Conservation (phyloP, 2,329 filamentous ascomycete species). For the Colletotrichum sp. region DNA sequence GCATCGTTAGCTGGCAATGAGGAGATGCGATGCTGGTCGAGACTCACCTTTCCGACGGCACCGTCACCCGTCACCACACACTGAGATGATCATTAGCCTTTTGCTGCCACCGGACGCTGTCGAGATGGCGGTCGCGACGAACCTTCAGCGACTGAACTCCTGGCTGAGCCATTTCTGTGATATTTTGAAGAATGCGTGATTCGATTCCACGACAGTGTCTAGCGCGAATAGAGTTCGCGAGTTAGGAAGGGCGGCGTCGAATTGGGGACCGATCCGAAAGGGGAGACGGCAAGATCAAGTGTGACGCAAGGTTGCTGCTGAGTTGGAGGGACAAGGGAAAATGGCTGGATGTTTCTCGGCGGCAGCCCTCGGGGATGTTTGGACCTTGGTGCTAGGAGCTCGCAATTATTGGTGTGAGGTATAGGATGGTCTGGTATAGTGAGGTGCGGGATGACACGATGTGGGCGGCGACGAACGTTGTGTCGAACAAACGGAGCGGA, state of each 20-base stretch:
- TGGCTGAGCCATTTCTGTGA: conserved; percentile 72
- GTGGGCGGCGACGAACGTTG: not conserved
- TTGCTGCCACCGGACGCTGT: not conserved
- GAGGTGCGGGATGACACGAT: not conserved
- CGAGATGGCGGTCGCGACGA: conserved; percentile 25
- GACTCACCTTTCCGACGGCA: conserved; percentile 93
- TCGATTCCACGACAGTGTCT: not conserved
- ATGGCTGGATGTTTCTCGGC: conserved; percentile 1
- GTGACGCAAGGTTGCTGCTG: not conserved
- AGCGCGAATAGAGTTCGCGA: conserved; percentile 19
- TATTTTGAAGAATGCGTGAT: not conserved
- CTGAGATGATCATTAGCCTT: conserved; percentile 49
- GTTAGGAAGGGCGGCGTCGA: conserved; percentile 3
- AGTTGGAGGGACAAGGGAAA: conserved; percentile 5
- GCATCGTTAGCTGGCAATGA: conserved; percentile 20
- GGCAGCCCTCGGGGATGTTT: not conserved
- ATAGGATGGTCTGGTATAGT: conserved; percentile 6
- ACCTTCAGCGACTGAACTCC: conserved; percentile 94
- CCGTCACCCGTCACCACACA: conserved; percentile 99
- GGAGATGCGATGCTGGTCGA: conserved; percentile 21
- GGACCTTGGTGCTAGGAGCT: not conserved
- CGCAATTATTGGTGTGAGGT: conserved; percentile 9
- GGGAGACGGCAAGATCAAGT: not conserved
- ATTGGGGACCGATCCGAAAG: conserved; percentile 13
- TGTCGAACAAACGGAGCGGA: not conserved